phyloP scores from a whole-genome alignment of 129 eudicot species.

The Helianthus annuus region HanXRQr2.0-SUNRISE NC_035446.2:130169147-130169646 shows the following conservation, averaged over 20 bases:
- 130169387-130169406: conserved; percentile 23
- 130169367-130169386: conserved; percentile 65
- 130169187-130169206: too few species aligned
- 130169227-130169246: neutral
- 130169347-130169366: conserved; percentile 96
- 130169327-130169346: conserved; percentile 91
- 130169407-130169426: neutral
- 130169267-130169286: conserved; percentile 38
- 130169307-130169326: conserved; percentile 93
- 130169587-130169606: conserved; percentile 79
- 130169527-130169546: conserved; percentile 91
- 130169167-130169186: too few species aligned
- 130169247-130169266: neutral
- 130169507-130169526: conserved; percentile 98
- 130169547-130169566: conserved; percentile 99
- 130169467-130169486: conserved; percentile 96
- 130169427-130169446: conserved; percentile 11
- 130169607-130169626: conserved; percentile 3
- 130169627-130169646: neutral
- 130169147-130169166: too few species aligned
- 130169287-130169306: conserved; percentile 98
- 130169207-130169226: too few species aligned
- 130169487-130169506: conserved; percentile 99
- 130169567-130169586: conserved; percentile 92
- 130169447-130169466: conserved; percentile 98